A percentile compares a stretch with the other conserved stretches of the same genome.
Evolutionary conservation across 2,329 filamentous ascomycete species (phyloP).

Genomic region (Fusarium nisikadoi): DNA sequence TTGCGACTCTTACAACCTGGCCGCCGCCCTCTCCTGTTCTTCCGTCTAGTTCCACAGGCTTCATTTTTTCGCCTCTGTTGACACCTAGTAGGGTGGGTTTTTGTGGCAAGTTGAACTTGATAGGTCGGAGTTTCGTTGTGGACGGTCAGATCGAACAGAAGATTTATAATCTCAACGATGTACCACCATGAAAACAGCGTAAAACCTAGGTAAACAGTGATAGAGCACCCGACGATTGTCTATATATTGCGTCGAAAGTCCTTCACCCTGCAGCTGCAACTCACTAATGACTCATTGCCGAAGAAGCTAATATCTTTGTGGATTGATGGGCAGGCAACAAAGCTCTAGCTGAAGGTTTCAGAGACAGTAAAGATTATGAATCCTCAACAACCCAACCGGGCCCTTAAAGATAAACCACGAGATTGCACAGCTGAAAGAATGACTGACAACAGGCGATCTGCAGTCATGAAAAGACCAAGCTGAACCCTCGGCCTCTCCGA

Average conservation of each 20-base stretch:
- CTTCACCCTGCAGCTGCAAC: neutral
- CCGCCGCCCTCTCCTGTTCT: constrained; percentile 70
- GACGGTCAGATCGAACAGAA: neutral
- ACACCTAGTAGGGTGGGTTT: neutral
- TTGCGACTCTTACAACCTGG: constrained; percentile 67
- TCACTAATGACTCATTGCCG: constrained; percentile 24
- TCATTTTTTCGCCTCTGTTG: constrained; percentile 36
- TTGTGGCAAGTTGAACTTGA: constrained; percentile 18
- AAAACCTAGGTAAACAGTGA: neutral
- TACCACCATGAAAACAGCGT: constrained; percentile 6
- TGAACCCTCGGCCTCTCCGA: constrained; percentile 6
- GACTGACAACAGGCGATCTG: neutral
- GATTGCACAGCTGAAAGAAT: neutral
- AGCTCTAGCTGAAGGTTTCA: neutral
- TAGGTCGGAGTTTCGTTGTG: neutral
- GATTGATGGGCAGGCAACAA: constrained; percentile 3
- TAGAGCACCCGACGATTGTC: neutral
- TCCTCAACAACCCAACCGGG: neutral
- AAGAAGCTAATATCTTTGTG: neutral
- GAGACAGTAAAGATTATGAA: neutral
- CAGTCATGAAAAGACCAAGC: neutral
- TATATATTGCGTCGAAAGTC: constrained; percentile 3
- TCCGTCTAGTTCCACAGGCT: constrained; percentile 63
- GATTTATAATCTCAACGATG: neutral
- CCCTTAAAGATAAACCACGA: neutral